Percentiles rank a stretch among this genome's conserved stretches.
Conservation (phyloP, 306 rosid genomes). For the Cucurbita argyrosperma region DNA sequence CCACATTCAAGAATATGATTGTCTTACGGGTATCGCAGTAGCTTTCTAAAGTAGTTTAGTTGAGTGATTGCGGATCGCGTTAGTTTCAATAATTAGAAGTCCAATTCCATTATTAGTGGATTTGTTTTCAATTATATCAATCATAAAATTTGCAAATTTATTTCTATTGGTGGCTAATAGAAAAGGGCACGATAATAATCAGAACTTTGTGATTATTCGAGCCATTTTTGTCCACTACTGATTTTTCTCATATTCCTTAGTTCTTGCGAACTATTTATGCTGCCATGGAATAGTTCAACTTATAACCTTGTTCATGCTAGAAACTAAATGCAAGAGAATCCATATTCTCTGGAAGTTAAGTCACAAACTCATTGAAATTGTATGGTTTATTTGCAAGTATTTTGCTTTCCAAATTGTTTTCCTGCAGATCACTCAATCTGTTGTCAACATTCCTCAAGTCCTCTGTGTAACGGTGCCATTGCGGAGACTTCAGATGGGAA, state of each 20-base stretch:
- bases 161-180: background rate
- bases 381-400: background rate
- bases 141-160: background rate
- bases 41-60: background rate
- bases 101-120: background rate
- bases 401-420: background rate
- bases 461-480: slow-evolving; percentile 90
- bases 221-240: background rate
- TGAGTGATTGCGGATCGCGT: background rate
- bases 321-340: background rate
- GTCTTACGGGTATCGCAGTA: background rate
- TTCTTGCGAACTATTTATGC: background rate
- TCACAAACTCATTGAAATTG: background rate
- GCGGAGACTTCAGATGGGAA: slow-evolving; percentile 71
- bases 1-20: background rate
- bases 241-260: slow-evolving; percentile 15
- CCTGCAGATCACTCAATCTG: slow-evolving; percentile 47
- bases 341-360: background rate
- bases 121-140: background rate
- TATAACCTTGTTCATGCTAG: background rate
- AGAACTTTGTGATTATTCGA: background rate
- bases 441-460: slow-evolving; percentile 84
- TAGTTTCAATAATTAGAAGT: background rate
- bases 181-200: background rate
- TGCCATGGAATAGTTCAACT: background rate